Evolutionary conservation across 2,329 filamentous ascomycete species (phyloP).

Genomic region (Beauveria varroae): DNA sequence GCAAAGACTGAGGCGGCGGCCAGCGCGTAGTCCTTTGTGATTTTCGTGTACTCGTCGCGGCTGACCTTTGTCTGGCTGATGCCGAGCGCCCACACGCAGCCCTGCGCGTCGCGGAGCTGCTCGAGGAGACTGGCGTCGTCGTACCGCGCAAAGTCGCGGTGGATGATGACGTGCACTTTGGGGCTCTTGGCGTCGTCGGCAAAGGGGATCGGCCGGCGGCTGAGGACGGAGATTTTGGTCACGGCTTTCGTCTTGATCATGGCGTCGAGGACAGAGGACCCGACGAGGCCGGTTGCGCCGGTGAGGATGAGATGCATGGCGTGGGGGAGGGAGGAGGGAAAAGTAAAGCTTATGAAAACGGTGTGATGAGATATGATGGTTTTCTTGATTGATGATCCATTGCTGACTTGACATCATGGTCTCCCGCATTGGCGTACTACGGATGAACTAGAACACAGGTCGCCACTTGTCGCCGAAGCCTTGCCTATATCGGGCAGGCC

Average conservation of each 20-base stretch:
- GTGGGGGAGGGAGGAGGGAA: too few species aligned
- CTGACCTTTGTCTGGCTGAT: conserved; percentile 52
- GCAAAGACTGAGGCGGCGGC: conserved; percentile 55
- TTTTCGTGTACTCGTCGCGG: conserved; percentile 59
- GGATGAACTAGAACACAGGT: too few species aligned
- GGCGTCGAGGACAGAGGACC: conserved; percentile 52
- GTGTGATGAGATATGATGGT: too few species aligned
- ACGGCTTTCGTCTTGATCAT: conserved; percentile 49
- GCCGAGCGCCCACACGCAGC: conserved; percentile 68
- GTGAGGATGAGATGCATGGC: conserved; percentile 59
- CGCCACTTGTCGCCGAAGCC: conserved; percentile 4
- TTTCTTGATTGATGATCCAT: background rate
- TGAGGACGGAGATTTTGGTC: conserved; percentile 61
- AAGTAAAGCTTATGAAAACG: too few species aligned
- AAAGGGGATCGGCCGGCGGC: conserved; percentile 56
- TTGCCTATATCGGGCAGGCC: background rate
- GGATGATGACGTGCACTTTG: conserved; percentile 58
- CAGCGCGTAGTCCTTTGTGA: conserved; percentile 60
- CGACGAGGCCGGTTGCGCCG: conserved; percentile 60
- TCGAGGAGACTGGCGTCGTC: conserved; percentile 43
- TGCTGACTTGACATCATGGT: too few species aligned
- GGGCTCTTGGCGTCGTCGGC: conserved; percentile 48
- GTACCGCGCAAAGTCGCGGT: conserved; percentile 59
- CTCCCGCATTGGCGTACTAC: too few species aligned
- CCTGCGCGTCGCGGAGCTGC: conserved; percentile 55